Evolutionary conservation across 2,329 filamentous ascomycete genomes (phyloP).

Genomic region (Penicillium sp.): DNA sequence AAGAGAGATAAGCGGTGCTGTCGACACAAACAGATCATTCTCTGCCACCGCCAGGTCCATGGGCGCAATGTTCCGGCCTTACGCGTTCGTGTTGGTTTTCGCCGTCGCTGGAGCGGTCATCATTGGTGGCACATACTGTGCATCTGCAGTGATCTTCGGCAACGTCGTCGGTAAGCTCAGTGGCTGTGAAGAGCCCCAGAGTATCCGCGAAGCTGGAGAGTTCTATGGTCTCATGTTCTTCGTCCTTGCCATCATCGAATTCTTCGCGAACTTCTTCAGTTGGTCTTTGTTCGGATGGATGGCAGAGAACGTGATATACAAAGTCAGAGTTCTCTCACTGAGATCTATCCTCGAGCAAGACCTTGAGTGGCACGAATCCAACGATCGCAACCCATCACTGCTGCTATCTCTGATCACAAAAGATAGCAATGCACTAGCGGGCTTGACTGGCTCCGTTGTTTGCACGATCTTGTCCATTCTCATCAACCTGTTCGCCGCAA

Average conservation of each 20-base stretch:
- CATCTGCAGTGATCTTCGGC: slow-evolving; percentile 61
- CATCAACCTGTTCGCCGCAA: slow-evolving; percentile 67
- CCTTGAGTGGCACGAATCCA: slow-evolving; percentile 69
- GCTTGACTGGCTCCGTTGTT: slow-evolving; percentile 69
- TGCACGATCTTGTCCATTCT: slow-evolving; percentile 69
- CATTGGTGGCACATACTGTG: slow-evolving; percentile 60
- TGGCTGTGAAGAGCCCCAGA: slow-evolving; percentile 52
- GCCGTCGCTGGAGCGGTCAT: slow-evolving; percentile 54
- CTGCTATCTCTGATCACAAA: slow-evolving; percentile 68
- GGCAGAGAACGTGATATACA: slow-evolving; percentile 66
- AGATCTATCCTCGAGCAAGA: slow-evolving; percentile 65
- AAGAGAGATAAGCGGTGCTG: not conserved
- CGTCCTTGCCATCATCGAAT: slow-evolving; percentile 60
- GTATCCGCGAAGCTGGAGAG: slow-evolving; percentile 52
- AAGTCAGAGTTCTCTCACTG: slow-evolving; percentile 63
- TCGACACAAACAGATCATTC: not conserved
- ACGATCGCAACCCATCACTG: slow-evolving; percentile 59
- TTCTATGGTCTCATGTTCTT: slow-evolving; percentile 63
- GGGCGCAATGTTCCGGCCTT: slow-evolving; percentile 14
- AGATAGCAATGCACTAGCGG: slow-evolving; percentile 68
- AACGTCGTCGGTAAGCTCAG: slow-evolving; percentile 59
- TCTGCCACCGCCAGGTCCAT: slow-evolving; percentile 46
- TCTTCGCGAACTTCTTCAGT: slow-evolving; percentile 62
- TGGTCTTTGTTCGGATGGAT: slow-evolving; percentile 60
- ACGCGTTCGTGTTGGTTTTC: not conserved